phyloP scores from a whole-genome alignment of 345 rosid genomes.

The thale cress (Arabidopsis thaliana) region TAIR10.1 NC_003071.7:11256501-11257000 shows the following conservation, averaged over 20 bases:
- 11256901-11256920: constrained; percentile 95
- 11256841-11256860: constrained; percentile 97
- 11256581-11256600: neutral
- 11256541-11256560: neutral
- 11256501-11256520: constrained; percentile 1
- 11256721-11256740: neutral
- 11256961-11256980: constrained; percentile 31
- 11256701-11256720: neutral
- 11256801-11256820: neutral
- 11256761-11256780: neutral
- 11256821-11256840: constrained; percentile 57
- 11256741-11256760: neutral
- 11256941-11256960: constrained; percentile 94
- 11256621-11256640: constrained; percentile 7
- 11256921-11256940: constrained; percentile 97
- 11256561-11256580: constrained; percentile 14
- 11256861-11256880: constrained; percentile 98
- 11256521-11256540: constrained; percentile 7
- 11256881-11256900: constrained; percentile 98
- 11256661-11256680: constrained; percentile 12
- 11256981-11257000: constrained; percentile 4
- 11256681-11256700: neutral
- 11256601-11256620: neutral
- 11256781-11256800: neutral
- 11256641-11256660: constrained; percentile 8